Evolutionary conservation across 1,284 basidiomycete species (phyloP).

Genomic region (Clitocybe nebularis): DNA sequence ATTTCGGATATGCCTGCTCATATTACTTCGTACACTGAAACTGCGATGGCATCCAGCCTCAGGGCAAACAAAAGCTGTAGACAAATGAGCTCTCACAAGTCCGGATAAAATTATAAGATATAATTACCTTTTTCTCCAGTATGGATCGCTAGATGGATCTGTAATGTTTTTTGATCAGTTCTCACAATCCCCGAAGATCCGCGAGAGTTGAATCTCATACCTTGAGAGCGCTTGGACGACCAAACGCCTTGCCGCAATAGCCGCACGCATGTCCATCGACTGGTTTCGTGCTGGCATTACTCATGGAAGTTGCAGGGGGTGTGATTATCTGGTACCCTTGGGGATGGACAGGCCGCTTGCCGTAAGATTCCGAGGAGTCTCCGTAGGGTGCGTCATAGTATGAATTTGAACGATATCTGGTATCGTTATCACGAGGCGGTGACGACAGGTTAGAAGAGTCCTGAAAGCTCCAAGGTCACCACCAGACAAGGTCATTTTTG

Average conservation of each 20-base stretch:
- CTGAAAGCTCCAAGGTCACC: constrained; percentile 4
- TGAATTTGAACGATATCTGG: background rate
- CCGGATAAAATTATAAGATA: background rate
- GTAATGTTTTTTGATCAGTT: background rate
- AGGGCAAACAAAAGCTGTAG: constrained; percentile 16
- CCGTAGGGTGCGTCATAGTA: constrained; percentile 10
- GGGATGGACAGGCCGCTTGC: constrained; percentile 6
- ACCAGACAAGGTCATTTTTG: background rate
- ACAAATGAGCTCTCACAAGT: background rate
- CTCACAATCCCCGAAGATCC: background rate
- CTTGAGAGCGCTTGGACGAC: constrained; percentile 21
- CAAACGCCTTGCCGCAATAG: constrained; percentile 21
- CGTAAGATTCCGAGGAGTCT: constrained; percentile 5
- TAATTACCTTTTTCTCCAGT: constrained; percentile 20
- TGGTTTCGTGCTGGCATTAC: constrained; percentile 5
- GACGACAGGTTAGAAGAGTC: constrained; percentile 8
- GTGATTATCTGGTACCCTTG: constrained; percentile 2
- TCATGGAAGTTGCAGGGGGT: constrained; percentile 2
- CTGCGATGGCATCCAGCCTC: constrained; percentile 19
- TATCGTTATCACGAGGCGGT: background rate
- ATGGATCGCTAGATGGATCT: constrained; percentile 22
- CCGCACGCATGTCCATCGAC: constrained; percentile 18
- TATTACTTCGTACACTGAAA: constrained; percentile 20
- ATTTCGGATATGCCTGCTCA: constrained; percentile 20
- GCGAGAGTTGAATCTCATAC: constrained; percentile 10